Evolutionary conservation across 306 rosid species (phyloP).

Genomic region (Bauhinia variegata): DNA sequence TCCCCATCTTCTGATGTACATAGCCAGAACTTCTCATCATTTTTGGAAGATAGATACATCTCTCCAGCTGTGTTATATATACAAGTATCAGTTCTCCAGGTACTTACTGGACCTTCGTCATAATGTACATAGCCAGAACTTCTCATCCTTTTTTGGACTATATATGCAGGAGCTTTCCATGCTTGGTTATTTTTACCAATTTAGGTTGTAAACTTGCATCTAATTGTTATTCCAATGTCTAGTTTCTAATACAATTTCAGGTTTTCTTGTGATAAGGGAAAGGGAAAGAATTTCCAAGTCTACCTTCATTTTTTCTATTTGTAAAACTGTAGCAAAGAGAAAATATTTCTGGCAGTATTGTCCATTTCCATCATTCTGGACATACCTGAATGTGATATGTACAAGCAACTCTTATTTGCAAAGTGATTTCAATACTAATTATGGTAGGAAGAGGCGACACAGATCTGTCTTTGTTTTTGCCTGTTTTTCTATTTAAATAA

Average conservation of each 20-base stretch:
- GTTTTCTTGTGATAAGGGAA: neutral
- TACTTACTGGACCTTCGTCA: slow-evolving; percentile 44
- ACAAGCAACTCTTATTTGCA: neutral
- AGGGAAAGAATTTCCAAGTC: neutral
- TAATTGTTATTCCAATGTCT: neutral
- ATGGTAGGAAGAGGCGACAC: neutral
- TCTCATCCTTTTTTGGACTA: neutral
- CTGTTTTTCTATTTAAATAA: neutral
- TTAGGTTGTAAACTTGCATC: too few species aligned
- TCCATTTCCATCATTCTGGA: slow-evolving; percentile 18
- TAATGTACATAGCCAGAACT: neutral
- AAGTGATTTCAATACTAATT: slow-evolving; percentile 17
- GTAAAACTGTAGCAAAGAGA: neutral
- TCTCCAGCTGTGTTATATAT: slow-evolving; percentile 82
- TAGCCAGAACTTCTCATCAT: slow-evolving; percentile 49
- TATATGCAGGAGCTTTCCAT: neutral
- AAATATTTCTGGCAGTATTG: neutral
- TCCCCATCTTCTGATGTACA: slow-evolving; percentile 67
- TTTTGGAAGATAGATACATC: slow-evolving; percentile 75
- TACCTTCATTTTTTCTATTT: neutral
- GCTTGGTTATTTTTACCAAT: neutral
- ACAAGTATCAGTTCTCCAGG: slow-evolving; percentile 87
- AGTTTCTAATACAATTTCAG: neutral
- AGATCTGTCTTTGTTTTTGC: slow-evolving; percentile 1
- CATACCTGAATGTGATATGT: slow-evolving; percentile 6